These are phyloP conservation scores for Salvia splendens DNA, from an alignment of 257 asterid species.

Conservation along the genomic window DNA sequence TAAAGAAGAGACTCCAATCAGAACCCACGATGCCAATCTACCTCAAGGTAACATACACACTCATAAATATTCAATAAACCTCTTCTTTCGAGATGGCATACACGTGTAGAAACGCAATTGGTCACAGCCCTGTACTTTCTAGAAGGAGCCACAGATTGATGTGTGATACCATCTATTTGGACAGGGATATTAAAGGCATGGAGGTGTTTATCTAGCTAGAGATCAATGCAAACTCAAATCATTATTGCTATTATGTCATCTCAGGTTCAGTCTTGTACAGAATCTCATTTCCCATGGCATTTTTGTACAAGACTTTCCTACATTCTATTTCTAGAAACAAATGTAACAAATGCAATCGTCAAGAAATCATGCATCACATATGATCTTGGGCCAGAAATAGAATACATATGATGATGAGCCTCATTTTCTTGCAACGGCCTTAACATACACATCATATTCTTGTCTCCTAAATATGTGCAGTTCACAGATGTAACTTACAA, in stretches of 20 bases:
- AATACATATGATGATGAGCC: background rate
- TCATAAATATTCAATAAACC: background rate
- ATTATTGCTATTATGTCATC: conserved; percentile 43
- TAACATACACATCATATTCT: background rate
- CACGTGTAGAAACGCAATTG: background rate
- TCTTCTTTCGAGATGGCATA: background rate
- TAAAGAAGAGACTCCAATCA: conserved; percentile 63
- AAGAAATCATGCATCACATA: too few relatives aligned
- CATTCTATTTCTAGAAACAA: background rate
- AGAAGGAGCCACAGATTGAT: conserved; percentile 41
- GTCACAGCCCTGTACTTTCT: background rate
- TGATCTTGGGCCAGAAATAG: background rate
- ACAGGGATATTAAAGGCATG: conserved; percentile 53
- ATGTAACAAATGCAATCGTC: background rate
- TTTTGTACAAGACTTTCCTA: conserved; percentile 68
- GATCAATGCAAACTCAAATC: conserved; percentile 51
- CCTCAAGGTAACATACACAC: conserved; percentile 69
- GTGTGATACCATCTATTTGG: conserved; percentile 50
- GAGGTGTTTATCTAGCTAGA: conserved; percentile 48
- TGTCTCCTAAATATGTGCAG: conserved; percentile 58
- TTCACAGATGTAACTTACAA: conserved; percentile 83
- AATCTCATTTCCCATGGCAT: conserved; percentile 60
- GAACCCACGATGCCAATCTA: conserved; percentile 87
- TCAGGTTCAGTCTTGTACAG: conserved; percentile 96
- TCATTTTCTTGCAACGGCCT: conserved; percentile 1